Base-by-base conservation (phyloP, 2,329 filamentous ascomycete species). In the Emergomyces orientalis region DNA sequence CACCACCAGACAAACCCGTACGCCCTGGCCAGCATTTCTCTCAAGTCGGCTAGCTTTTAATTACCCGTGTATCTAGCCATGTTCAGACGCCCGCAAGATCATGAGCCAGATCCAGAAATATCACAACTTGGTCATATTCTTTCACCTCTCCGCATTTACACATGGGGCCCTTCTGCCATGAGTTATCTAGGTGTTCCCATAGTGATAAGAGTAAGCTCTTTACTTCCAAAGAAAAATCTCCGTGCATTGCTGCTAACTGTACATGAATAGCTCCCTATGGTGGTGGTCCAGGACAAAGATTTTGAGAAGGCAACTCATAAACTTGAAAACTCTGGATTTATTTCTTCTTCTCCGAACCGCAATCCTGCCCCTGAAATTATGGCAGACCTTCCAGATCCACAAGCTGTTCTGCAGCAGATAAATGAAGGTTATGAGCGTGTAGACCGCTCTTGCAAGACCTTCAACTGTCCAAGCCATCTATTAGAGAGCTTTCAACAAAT, bases 81-180 rank as follows among this genome's bases (percentile, higher is more conserved):
- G 57, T 59, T 59, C 41, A 60, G 58, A 60, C 58, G 58, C 43
- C 41, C 27, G 25, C 58, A 60, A 25, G 39, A 60, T 34, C n/a
- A 60, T 27, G 39, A 60, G 27, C 58, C 41, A 47, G 39, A 60
- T 60, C 13, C 58, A 47, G 58, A 32, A 60, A 63, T 70, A 67
- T 69, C 69, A 68, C 43, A 69, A 70, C 51, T 68, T 68, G 30
- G 67, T 68, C 3, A 67, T 66, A 59, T 68, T 65, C 27, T 69
- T 64, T 56, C 64, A 62, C 37, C 69, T 62, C 59, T 70, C 64
- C 25, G 67, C 68, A 52, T 68, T 67, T 14, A 65, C 58, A 60
- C 39, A 22, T 60, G 43, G 58, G 58, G 58, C 34, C 19, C 41
- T 47, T 51, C 25, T 51, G 58, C 58, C 45, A 60, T 60, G 58